A percentile compares a stretch with the other conserved stretches of the same genome.
Conservation (phyloP, 768 basidiomycete species). For the Daedaleopsis nitida region DNA sequence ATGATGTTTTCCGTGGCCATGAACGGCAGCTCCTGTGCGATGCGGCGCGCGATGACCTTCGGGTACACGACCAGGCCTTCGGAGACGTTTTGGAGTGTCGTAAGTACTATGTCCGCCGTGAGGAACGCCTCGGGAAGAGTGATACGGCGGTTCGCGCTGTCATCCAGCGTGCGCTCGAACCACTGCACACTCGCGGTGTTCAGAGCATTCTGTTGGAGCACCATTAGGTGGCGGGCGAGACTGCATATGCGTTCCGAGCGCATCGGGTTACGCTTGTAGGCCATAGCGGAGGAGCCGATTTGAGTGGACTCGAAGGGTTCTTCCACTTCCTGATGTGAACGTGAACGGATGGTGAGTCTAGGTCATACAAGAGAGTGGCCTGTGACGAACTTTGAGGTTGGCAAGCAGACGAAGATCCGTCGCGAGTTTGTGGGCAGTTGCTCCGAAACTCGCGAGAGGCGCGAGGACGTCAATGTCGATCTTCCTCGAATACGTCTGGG, state of each 20-base stretch:
- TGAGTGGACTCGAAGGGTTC: slow-evolving; percentile 99
- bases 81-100: slow-evolving; percentile 93
- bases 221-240: slow-evolving; percentile 94
- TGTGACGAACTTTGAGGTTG: slow-evolving; percentile 71
- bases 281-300: slow-evolving; percentile 97
- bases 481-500: slow-evolving; percentile 98
- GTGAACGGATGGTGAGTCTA: background rate
- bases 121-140: slow-evolving; percentile 97
- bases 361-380: background rate
- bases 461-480: slow-evolving; percentile 93
- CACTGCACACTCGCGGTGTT: slow-evolving; percentile 96
- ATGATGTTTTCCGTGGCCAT: slow-evolving; percentile 99
- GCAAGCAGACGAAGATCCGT: slow-evolving; percentile 94
- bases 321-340: slow-evolving; percentile 78
- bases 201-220: slow-evolving; percentile 92
- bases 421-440: slow-evolving; percentile 97
- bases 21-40: slow-evolving; percentile 95
- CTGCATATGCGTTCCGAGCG: slow-evolving; percentile 97
- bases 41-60: slow-evolving; percentile 88
- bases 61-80: slow-evolving; percentile 99
- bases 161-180: slow-evolving; percentile 98
- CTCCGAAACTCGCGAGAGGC: slow-evolving; percentile 87
- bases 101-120: slow-evolving; percentile 94
- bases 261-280: slow-evolving; percentile 99
- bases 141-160: slow-evolving; percentile 96